Evolutionary conservation across 805 yeast species (phyloP).

Genomic region (Blastobotrys terrestris): DNA sequence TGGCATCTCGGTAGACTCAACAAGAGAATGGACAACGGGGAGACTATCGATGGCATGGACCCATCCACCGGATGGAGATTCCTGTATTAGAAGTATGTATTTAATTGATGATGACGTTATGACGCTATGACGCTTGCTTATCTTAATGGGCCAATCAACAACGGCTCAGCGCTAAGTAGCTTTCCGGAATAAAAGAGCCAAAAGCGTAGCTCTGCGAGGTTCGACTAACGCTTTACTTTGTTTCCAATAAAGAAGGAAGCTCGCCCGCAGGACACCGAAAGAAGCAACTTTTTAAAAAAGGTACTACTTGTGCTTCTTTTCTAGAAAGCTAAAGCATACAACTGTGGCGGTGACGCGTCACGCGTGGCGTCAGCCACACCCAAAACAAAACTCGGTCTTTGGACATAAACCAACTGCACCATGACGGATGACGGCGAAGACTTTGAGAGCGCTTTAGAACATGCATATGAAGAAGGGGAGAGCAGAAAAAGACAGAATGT

Average conservation of each 20-base stretch:
- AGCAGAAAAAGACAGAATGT: neutral
- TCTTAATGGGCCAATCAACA: too few species aligned
- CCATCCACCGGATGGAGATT: slow-evolving; percentile 26
- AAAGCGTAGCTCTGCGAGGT: too few species aligned
- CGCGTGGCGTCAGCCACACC: neutral
- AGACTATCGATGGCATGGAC: slow-evolving; percentile 24
- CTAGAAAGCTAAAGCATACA: too few species aligned
- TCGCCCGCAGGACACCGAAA: too few species aligned
- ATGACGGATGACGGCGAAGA: neutral
- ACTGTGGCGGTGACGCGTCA: too few species aligned
- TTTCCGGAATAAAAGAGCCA: too few species aligned
- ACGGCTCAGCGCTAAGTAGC: too few species aligned
- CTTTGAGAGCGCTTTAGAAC: neutral
- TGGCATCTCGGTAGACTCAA: slow-evolving; percentile 15
- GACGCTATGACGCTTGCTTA: too few species aligned
- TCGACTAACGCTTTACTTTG: too few species aligned
- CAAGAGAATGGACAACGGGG: slow-evolving; percentile 21
- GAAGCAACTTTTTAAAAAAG: too few species aligned
- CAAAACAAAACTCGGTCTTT: neutral
- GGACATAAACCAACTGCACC: neutral
- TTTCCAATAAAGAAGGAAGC: too few species aligned
- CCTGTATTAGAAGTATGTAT: slow-evolving; percentile 9
- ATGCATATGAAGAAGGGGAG: neutral
- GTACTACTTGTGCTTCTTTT: too few species aligned
- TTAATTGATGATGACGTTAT: neutral